These are phyloP conservation scores for Ophiostoma sp. DNA, from an alignment of 2,329 filamentous ascomycete species.

Conservation along the genomic window DNA sequence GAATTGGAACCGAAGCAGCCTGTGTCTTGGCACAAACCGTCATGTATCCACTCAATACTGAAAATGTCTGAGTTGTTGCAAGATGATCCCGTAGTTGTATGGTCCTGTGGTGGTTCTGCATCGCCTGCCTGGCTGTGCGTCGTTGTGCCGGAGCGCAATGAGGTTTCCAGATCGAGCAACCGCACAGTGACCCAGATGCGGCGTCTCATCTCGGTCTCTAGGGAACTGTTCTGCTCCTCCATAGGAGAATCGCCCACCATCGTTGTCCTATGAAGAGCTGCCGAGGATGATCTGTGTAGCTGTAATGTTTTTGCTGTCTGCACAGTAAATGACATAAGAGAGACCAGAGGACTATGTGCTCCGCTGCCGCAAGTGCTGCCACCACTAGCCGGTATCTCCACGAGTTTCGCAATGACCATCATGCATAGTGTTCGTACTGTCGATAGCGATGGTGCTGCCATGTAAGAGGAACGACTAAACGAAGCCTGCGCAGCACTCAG, in stretches of 20 bases:
- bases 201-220: conserved; percentile 28
- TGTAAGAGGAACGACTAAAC: conserved; percentile 27
- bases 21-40: background rate
- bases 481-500: conserved; percentile 29
- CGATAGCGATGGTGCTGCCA: conserved; percentile 26
- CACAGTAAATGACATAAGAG: conserved; percentile 28
- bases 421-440: conserved; percentile 30
- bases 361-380: conserved; percentile 3
- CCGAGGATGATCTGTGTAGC: conserved; percentile 26
- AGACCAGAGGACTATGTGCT: conserved; percentile 24
- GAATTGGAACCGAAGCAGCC: background rate
- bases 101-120: conserved; percentile 24
- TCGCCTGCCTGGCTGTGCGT: conserved; percentile 24
- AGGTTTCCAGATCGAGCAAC: conserved; percentile 30
- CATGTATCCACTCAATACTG: background rate
- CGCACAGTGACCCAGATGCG: conserved; percentile 29
- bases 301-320: conserved; percentile 28
- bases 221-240: background rate
- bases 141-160: conserved; percentile 29
- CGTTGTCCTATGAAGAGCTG: background rate
- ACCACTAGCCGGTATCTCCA: conserved; percentile 27
- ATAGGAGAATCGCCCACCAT: no score
- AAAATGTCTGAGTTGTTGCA: background rate
- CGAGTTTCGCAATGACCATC: conserved; percentile 28
- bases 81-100: background rate